Base-by-base conservation (phyloP, 2,329 filamentous ascomycete species). In the Claviceps sorghi region DNA sequence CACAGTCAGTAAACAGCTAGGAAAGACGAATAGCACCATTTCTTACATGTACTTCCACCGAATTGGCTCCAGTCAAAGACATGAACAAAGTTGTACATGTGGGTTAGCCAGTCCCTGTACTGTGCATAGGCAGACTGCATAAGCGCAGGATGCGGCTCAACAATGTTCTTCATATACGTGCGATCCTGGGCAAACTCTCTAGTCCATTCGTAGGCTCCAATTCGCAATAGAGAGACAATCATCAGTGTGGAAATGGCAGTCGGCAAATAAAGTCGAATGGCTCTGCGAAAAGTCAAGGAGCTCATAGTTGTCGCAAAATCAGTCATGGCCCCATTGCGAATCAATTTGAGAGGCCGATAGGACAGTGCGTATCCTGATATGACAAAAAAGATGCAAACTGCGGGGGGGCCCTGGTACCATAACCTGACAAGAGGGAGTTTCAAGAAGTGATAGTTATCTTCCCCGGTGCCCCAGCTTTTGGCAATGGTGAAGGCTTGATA, bases 341-440 rank as follows among this genome's bases (percentile, higher is more conserved):
- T 62, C 48, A 76, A 66, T 55, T 71, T 74, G n/a, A 79, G 58
- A 1, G 75, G 73, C 46, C 71, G 71, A 52, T 80, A 72, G 32
- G 73, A 75, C 13, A 83, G 68, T 2, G 78, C 80, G 62, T 80
- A 82, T 21, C 79, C 79, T 0, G 77, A 79, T 45, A 82, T 76
- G 59, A 81, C 73, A 60, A 81, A 82, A 68, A 83, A 83, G 57
- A 80, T 65, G 62, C 73, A 76, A 41, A 82, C 78, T 58, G 77
- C 77, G 0, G 76, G 72, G 3, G 75, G 76, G 1, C 77, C 78
- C 50, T 74, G 73, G 60, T 74, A 80, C 53, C 75, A 67, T 4
- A 80, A 65, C 15, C 77, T 69, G 19, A 80, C 52, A 54, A 80
- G 71, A 8, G 77, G 78, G 1, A 80, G 68, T 59, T 76, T 73